Conservation (phyloP, 345 rosid genomes). For the Anastatica hierochuntica region DNA sequence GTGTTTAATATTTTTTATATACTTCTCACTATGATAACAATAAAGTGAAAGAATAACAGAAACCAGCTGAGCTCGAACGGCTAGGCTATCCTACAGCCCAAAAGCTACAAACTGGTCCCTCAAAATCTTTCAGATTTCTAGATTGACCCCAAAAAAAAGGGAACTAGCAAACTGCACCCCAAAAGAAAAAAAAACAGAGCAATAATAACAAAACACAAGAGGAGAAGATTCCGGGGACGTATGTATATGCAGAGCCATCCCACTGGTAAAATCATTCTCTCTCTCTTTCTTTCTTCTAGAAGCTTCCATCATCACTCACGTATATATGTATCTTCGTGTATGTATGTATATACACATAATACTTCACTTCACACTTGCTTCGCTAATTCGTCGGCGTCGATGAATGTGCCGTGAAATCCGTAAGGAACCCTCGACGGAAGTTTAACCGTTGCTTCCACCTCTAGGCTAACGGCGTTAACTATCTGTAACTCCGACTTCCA, state of each 20-base stretch:
- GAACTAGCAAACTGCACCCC: constrained; percentile 11
- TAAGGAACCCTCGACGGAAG: constrained; percentile 87
- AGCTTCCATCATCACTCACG: too few relatives aligned
- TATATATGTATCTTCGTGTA: too few relatives aligned
- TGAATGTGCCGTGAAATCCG: constrained; percentile 81
- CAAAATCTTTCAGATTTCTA: constrained; percentile 32
- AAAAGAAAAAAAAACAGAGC: not conserved
- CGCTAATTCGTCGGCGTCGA: constrained; percentile 39
- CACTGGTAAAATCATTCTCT: constrained; percentile 35
- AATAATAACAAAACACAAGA: constrained; percentile 11
- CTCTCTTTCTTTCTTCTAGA: constrained; percentile 28
- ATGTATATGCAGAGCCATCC: constrained; percentile 53
- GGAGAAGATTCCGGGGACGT: constrained; percentile 69
- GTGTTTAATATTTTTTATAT: constrained; percentile 10
- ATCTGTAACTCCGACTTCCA: constrained; percentile 76
- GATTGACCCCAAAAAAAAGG: constrained; percentile 24
- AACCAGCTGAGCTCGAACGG: constrained; percentile 67
- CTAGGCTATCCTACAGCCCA: constrained; percentile 35
- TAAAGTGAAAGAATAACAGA: constrained; percentile 37
- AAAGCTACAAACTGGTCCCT: constrained; percentile 57
- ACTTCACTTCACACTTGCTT: constrained; percentile 31
- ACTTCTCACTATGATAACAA: constrained; percentile 19
- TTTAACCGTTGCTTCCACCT: constrained; percentile 50
- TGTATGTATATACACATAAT: too few relatives aligned
- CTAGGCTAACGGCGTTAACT: constrained; percentile 47